phyloP scores from a whole-genome alignment of 495 filamentous ascomycete genomes.

The Pseudomonodictys pantanalensis region DNA sequence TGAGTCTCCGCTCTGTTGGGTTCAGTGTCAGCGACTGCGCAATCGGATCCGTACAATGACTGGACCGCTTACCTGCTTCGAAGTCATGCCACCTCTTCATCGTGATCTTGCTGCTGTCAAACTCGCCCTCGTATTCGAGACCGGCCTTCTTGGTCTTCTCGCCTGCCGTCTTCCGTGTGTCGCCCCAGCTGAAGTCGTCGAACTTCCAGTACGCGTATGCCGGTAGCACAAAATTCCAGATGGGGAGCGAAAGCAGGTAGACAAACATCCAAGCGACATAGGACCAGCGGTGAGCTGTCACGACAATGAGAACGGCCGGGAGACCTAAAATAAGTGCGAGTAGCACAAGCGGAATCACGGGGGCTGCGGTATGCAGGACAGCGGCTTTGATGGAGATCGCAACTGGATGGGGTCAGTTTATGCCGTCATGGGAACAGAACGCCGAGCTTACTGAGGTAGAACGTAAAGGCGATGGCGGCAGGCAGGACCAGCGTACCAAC shows the following conservation, averaged over 20 bases:
- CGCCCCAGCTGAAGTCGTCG: conserved; percentile 99
- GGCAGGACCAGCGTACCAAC: conserved; percentile 92
- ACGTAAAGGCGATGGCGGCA: conserved; percentile 92
- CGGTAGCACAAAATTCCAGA: conserved; percentile 98
- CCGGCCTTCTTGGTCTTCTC: conserved; percentile 81
- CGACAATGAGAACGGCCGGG: conserved; percentile 85
- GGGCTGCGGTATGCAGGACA: conserved; percentile 46
- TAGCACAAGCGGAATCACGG: conserved; percentile 87
- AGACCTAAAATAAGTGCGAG: conserved; percentile 90
- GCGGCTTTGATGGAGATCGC: conserved; percentile 84
- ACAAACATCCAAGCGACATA: conserved; percentile 98
- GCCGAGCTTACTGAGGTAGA: conserved; percentile 77
- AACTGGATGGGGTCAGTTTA: conserved; percentile 48
- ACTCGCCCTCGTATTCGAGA: conserved; percentile 88
- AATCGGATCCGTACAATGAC: conserved; percentile 5
- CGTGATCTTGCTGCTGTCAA: conserved; percentile 95
- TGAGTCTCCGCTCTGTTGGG: conserved; percentile 43
- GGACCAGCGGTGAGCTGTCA: conserved; percentile 91
- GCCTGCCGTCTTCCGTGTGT: conserved; percentile 91
- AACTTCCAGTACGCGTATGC: conserved; percentile 99
- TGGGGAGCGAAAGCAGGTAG: conserved; percentile 86
- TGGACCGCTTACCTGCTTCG: conserved; percentile 65
- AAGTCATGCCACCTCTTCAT: conserved; percentile 99
- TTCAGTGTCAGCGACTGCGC: conserved; percentile 10
- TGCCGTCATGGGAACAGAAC: neutral